phyloP scores from a whole-genome alignment of 139 green algal species.

The Parachlorella kessleri region DNA sequence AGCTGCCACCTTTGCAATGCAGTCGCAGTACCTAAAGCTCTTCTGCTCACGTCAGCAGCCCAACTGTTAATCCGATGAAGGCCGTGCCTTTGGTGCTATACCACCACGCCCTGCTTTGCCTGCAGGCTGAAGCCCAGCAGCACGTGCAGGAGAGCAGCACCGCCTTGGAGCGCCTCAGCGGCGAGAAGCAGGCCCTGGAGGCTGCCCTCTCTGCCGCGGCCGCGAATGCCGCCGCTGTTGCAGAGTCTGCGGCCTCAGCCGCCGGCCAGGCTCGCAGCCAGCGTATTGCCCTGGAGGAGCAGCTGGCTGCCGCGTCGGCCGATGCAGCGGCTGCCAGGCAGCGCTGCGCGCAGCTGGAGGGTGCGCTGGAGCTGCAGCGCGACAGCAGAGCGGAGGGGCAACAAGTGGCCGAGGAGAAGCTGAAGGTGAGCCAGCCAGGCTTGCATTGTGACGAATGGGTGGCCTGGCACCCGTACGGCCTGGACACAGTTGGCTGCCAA shows the following conservation, averaged over 20 bases:
- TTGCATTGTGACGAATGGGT: neutral
- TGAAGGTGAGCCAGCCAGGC: constrained; percentile 6
- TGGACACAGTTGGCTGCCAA: neutral
- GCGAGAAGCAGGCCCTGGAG: neutral
- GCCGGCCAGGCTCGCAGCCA: neutral
- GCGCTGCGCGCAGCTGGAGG: neutral
- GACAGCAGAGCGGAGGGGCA: neutral
- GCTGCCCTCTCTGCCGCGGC: neutral
- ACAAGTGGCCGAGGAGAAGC: constrained; percentile 4
- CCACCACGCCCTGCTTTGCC: too few species aligned
- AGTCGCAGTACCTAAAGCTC: too few species aligned
- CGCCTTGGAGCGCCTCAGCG: neutral
- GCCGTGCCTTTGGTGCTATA: too few species aligned
- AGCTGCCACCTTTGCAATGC: too few species aligned
- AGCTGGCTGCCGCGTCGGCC: neutral
- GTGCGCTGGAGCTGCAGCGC: neutral
- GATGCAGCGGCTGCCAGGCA: constrained; percentile 18
- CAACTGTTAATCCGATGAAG: too few species aligned
- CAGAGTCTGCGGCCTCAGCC: constrained; percentile 9
- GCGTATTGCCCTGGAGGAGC: neutral
- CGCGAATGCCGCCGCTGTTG: neutral
- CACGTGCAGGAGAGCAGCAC: neutral
- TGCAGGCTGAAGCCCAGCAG: neutral
- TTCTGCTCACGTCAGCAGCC: too few species aligned
- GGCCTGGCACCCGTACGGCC: neutral